Base-by-base conservation (phyloP, 345 rosid genomes). In the Bruguiera sexangula region DNA sequence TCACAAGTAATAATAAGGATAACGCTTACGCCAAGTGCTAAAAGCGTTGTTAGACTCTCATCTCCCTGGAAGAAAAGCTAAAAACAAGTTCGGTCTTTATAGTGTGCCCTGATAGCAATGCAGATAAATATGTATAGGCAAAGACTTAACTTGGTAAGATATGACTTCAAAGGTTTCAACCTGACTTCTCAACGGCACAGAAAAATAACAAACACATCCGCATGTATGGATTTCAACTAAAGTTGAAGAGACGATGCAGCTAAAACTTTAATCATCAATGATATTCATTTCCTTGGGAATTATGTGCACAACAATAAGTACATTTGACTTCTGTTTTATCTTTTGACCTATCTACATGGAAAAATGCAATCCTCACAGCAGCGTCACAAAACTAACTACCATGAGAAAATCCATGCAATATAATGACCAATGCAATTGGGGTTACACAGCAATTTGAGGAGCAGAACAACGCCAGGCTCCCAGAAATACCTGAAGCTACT, bases 301-400 rank as follows among this genome's bases (percentile, higher is more conserved):
- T 30, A 56, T 56, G 56, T 36, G 53, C 18, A 50, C 63, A 60
- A 69, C 43, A 30, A 27, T 16, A 27, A 69, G 65, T 68, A 72
- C 69, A 66, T 55, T 48, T 58, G 71, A 62, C 59, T 37, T 36
- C 46, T 8, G n/a, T 11, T 70, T 34, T 53, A 30, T 6, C 19
- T 3, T 48, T 52, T 16, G 51, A 51, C 20, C 39, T 34, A 61
- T 64, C 79, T 81, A 71, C 84, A 78, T 4, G n/a, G 67, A 67
- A 69, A 73, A 71, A 71, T 75, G 36, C 43, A 31, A 60, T 57
- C 46, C 73, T 70, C 73, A 56, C 27, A 21, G 74, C 29, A 78
- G 84, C 56, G 67, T 31, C 34, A 61, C 70, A 65, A 61, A 62
- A 46, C 67, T 68, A 13, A 63, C 76, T 59, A 61, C 82, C 68